Conservation (phyloP, 805 yeast genomes). For the Ogataea dorogensis region DNA sequence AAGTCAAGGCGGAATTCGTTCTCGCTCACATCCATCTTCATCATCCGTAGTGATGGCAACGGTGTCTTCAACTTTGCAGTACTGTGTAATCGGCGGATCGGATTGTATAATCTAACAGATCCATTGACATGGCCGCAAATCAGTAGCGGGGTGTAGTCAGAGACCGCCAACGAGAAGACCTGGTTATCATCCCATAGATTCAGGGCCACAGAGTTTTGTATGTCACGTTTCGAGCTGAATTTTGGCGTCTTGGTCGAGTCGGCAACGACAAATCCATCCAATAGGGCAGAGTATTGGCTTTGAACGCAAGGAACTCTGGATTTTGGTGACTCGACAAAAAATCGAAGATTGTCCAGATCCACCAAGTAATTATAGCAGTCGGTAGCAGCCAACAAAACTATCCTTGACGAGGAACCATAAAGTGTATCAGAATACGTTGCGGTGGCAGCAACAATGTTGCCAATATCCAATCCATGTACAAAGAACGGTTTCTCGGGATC, state of each 20-base stretch:
- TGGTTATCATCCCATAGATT: constrained; percentile 20
- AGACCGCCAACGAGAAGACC: constrained; percentile 16
- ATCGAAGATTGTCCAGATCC: constrained; percentile 21
- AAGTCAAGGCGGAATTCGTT: constrained; percentile 26
- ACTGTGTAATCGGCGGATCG: constrained; percentile 13
- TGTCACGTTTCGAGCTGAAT: constrained; percentile 22
- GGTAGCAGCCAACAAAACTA: constrained; percentile 19
- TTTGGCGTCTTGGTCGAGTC: constrained; percentile 20
- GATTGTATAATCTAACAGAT: constrained; percentile 19
- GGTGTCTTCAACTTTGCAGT: constrained; percentile 14
- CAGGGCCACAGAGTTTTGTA: constrained; percentile 10
- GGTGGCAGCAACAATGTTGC: constrained; percentile 24
- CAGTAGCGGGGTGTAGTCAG: constrained; percentile 18
- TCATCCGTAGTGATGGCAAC: constrained; percentile 19
- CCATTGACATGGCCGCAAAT: constrained; percentile 21
- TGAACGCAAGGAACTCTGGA: constrained; percentile 15
- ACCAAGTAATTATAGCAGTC: constrained; percentile 20
- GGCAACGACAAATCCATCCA: constrained; percentile 22
- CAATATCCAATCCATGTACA: constrained; percentile 23
- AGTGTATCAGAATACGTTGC: constrained; percentile 24
- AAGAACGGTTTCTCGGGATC: constrained; percentile 22
- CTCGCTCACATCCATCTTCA: constrained; percentile 23
- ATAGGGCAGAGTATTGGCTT: constrained; percentile 21
- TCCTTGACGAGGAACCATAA: constrained; percentile 12
- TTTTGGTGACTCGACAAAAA: constrained; percentile 17